Base-by-base conservation (phyloP, 768 basidiomycete genomes). In the Galerina marginata region DNA sequence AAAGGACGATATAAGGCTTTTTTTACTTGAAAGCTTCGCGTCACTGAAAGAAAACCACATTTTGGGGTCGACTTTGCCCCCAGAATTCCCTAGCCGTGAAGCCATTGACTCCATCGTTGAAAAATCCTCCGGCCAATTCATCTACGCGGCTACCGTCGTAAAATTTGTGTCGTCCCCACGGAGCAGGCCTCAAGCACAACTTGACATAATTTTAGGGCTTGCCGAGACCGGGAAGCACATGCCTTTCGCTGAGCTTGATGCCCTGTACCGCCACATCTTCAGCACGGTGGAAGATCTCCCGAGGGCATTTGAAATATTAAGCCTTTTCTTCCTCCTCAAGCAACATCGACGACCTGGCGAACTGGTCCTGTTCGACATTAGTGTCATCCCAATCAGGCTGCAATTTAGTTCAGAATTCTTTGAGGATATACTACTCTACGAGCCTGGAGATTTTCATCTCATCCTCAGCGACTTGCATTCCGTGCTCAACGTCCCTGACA, bases 111-210 rank as follows among this genome's bases (percentile, higher is more conserved):
- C 7, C 12, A 7, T 58, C 7, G 49, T 58, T 25, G n/a, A 12
- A 25, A 49, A 50, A 50, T 23, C 47, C 4, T 58, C 56, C 4
- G 56, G 47, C 4, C 56, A 58, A 36, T 50, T 58, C 16, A 49
- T 58, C 10, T 58, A 58, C 26, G 56, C 56, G 12, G n/a, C 48
- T 9, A 20, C 20, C 20, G 48, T 49, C 15, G 26, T 58, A 10
- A 56, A 47, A 47, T 47, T 36, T 23, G 33, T 56, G 3, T 16
- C n/a, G 6, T 46, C 26, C n/a, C 29, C 29, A 15, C 15, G 55
- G n/a, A 25, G 37, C 26, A 15, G 44, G 20, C 44, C 55, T 7
- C 42, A 45, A 12, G 44, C 45, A 23, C 25, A 37, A 16, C 33
- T 56, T 23, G 26, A 56, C 14, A 56, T 20, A 15, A 33, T 47